Conservation (phyloP, 2,329 filamentous ascomycete species). For the Teratosphaeria zuluensis region DNA sequence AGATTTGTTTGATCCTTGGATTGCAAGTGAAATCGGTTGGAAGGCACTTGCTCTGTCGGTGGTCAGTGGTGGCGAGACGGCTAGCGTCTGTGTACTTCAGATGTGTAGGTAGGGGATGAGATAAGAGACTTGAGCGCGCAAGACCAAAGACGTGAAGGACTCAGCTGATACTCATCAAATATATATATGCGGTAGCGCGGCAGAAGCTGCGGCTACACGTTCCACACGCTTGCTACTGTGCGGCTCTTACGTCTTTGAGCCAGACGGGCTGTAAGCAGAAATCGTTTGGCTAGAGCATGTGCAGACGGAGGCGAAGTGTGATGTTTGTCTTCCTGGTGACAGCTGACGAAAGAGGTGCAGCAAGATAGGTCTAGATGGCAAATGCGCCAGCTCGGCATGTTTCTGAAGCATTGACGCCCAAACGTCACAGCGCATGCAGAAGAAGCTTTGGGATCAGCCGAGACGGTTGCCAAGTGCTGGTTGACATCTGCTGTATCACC, state of each 20-base stretch:
- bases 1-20: neutral
- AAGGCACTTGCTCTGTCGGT: neutral
- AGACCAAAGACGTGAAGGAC: neutral
- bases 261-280: too few relatives aligned
- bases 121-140: neutral
- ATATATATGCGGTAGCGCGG: neutral
- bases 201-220: neutral
- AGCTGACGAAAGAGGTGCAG: neutral
- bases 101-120: neutral
- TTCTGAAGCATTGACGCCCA: conserved; percentile 22
- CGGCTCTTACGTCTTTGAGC: neutral
- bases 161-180: neutral
- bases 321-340: neutral
- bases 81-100: neutral
- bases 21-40: neutral
- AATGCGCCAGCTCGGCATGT: neutral
- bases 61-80: neutral
- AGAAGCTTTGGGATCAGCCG: neutral
- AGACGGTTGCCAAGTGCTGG: neutral
- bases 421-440: neutral
- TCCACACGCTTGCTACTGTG: neutral
- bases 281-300: neutral
- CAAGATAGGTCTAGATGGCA: neutral
- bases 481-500: neutral
- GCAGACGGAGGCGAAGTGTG: neutral